Evolutionary conservation across 805 yeast genomes (phyloP).

Genomic region (Starmerella vaccinii): DNA sequence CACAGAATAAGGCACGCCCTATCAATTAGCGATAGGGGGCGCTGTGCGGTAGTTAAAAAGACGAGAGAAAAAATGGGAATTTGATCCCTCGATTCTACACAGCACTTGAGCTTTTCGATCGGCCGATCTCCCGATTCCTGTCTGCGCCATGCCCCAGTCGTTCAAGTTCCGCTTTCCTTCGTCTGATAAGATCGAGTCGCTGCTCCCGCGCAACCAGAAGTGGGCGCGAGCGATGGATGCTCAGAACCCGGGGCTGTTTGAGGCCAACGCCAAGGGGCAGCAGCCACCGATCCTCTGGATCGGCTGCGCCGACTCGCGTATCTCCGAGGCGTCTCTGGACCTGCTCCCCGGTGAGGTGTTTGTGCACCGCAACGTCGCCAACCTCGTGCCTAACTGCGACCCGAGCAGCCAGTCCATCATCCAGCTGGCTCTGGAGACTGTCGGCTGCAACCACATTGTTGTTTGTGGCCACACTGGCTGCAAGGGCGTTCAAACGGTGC

Average conservation of each 20-base stretch:
- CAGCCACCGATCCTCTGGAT: slow-evolving; percentile 90
- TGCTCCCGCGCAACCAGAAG: slow-evolving; percentile 35
- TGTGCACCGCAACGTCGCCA: slow-evolving; percentile 81
- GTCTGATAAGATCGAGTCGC: slow-evolving; percentile 30
- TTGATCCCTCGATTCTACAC: background rate
- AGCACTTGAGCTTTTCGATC: background rate
- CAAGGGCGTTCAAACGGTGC: slow-evolving; percentile 81
- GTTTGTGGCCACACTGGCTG: slow-evolving; percentile 94
- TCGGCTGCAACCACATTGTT: slow-evolving; percentile 68
- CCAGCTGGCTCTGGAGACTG: slow-evolving; percentile 77
- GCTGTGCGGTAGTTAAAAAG: background rate
- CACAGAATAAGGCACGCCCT: background rate
- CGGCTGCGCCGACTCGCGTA: slow-evolving; percentile 88
- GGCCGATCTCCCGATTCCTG: background rate
- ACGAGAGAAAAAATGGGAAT: background rate
- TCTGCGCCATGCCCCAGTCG: slow-evolving; percentile 8
- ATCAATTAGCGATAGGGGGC: background rate
- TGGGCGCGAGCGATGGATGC: slow-evolving; percentile 41
- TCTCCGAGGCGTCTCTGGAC: slow-evolving; percentile 64
- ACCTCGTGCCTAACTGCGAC: slow-evolving; percentile 58
- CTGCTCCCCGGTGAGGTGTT: slow-evolving; percentile 88
- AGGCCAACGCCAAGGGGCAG: slow-evolving; percentile 68
- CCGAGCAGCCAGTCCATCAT: slow-evolving; percentile 64
- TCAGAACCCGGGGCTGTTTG: slow-evolving; percentile 49
- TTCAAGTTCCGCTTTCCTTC: slow-evolving; percentile 29